These are phyloP conservation scores for Heliocybe sulcata DNA, from an alignment of 1,284 basidiomycete species.

Conservation along the genomic window DNA sequence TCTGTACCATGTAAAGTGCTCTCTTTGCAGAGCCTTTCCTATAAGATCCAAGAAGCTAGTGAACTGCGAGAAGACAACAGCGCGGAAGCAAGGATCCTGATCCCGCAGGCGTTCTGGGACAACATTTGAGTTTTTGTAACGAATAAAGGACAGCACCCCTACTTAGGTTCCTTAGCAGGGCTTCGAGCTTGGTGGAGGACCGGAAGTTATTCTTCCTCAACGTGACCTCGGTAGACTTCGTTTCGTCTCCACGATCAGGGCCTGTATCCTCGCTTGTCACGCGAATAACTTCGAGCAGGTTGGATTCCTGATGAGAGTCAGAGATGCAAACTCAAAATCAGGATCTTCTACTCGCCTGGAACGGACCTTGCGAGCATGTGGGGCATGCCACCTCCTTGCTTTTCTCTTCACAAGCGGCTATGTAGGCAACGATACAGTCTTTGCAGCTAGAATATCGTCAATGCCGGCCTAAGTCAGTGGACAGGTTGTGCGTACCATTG, in stretches of 20 bases:
- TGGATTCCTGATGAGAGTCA: slow-evolving; percentile 34
- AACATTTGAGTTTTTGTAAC: neutral
- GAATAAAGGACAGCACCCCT: slow-evolving; percentile 13
- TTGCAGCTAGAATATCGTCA: slow-evolving; percentile 53
- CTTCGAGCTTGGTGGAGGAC: slow-evolving; percentile 84
- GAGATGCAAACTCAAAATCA: neutral
- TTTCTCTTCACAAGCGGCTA: slow-evolving; percentile 58
- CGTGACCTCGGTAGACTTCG: slow-evolving; percentile 26
- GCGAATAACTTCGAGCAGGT: slow-evolving; percentile 60
- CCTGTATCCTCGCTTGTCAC: slow-evolving; percentile 23
- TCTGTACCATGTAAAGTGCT: slow-evolving; percentile 70
- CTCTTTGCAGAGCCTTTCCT: slow-evolving; percentile 68
- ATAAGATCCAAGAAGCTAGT: slow-evolving; percentile 82
- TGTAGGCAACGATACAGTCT: slow-evolving; percentile 70
- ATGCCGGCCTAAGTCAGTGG: neutral
- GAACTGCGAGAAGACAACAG: slow-evolving; percentile 87
- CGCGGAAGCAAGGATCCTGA: slow-evolving; percentile 75
- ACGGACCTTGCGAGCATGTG: slow-evolving; percentile 59
- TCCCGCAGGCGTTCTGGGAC: slow-evolving; percentile 48
- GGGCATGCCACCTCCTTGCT: slow-evolving; percentile 68
- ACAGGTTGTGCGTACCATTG: slow-evolving; percentile 44
- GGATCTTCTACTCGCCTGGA: slow-evolving; percentile 35
- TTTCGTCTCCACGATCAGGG: neutral
- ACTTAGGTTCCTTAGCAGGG: slow-evolving; percentile 65
- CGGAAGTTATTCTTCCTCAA: slow-evolving; percentile 79